phyloP scores from a whole-genome alignment of 768 basidiomycete species.

The Kwoniella newhampshirensis region DNA sequence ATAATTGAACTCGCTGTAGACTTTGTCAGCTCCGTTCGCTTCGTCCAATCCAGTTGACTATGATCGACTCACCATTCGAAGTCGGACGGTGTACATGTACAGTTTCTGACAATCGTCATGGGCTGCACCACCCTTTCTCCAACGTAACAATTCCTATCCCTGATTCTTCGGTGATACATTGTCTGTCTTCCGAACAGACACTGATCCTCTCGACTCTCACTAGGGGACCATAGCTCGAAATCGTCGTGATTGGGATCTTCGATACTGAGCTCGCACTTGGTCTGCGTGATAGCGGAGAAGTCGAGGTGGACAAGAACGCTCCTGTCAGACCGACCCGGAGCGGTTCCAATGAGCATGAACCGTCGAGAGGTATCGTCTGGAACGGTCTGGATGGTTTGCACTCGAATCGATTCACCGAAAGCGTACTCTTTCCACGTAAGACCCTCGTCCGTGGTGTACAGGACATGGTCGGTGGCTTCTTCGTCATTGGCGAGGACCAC shows the following conservation, averaged over 20 bases:
- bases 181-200: conserved; percentile 93
- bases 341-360: conserved; percentile 78
- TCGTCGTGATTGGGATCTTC: conserved; percentile 81
- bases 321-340: conserved; percentile 56
- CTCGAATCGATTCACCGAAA: conserved; percentile 74
- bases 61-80: conserved; percentile 91
- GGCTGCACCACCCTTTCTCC: conserved; percentile 65
- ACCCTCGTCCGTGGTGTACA: conserved; percentile 90
- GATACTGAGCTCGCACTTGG: conserved; percentile 67
- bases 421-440: conserved; percentile 81
- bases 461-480: conserved; percentile 79
- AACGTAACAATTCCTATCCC: conserved; percentile 77
- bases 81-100: conserved; percentile 70
- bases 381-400: conserved; percentile 78
- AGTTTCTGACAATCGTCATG: conserved; percentile 65
- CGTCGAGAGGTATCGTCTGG: conserved; percentile 84
- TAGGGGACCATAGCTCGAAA: conserved; percentile 96
- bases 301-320: conserved; percentile 81
- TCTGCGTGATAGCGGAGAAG: conserved; percentile 72
- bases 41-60: neutral
- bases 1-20: conserved; percentile 85
- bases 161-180: conserved; percentile 81
- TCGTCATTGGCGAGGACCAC: conserved; percentile 95
- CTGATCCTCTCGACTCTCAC: conserved; percentile 76
- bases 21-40: conserved; percentile 8